Evolutionary conservation across 78 protist species (phyloP), one percentile per base, ranked within the genome.

Genomic region (Blattamonas nauphoetae): DNA sequence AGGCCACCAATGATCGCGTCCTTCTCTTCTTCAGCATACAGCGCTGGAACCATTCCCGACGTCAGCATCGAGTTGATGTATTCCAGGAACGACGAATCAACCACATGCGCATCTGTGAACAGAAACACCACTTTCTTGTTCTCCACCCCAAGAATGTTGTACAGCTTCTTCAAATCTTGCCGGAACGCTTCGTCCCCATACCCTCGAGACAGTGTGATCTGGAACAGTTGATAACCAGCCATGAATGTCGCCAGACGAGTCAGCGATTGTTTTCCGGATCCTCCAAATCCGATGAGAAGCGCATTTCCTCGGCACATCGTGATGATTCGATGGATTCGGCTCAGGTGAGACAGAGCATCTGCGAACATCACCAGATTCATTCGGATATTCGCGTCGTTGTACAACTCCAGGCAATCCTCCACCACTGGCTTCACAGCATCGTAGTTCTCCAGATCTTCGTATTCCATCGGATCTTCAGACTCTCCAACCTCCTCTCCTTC

Each of bases 221-320:
- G 88, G 86, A 95, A 95, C 21, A 95, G 44, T 3, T 87, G 86
- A 82, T 86, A 89, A 2, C 92, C 92, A 32, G 91, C 92, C 0
- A 91, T 85, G 45, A 43, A 88, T n/a, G 96, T 71, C 38, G 95
- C 94, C 44, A 95, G 91, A 1, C 91, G 80, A 6, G 96, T 91
- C 38, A 95, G 84, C 29, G 90, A 63, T 89, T 92, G 92, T 87
- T 91, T 91, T 36, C 97, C 97, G 21, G 89, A 81, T 36, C 97
- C 97, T 11, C 94, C 97, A 42, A 91, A 90, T 35, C 97, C 97
- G 6, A 95, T 92, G 29, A 92, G 92, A n/a, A 95, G 93, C n/a
- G 94, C 93, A 78, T 95, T 85, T 43, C 95, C 97, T 1, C 95
- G 88, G n/a, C 87, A 88, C 77, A 90, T 46, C 42, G 91, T 46